Evolutionary conservation across 2,329 filamentous ascomycete genomes (phyloP), one percentile per base, ranked within the genome.

Genomic region (Coleophoma cylindrospora): DNA sequence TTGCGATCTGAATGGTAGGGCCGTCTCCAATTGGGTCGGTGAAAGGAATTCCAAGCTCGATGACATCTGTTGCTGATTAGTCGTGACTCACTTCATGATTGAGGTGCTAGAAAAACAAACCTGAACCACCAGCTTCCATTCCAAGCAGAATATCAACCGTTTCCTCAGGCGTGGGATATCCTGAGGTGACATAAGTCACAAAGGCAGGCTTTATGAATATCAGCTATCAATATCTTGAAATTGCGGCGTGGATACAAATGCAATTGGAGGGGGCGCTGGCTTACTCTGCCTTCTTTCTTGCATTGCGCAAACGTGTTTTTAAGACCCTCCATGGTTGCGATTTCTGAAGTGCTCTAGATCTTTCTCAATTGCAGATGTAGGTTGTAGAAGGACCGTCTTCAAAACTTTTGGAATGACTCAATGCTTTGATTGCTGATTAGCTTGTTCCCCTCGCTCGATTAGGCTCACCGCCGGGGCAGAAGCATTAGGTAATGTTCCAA

Each of bases 21-120:
- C 94, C 94, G 70, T 99, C 94, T 60, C 92, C 94, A 70, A 97
- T 97, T 51, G 94, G 94, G 68, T 99, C 94, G 63, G 92, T 96
- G 74, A 99, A 99, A 47, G 94, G 94, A 50, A 96, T 84, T 56
- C 92, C 94, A 59, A 99, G 83, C 71, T 99, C 94, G 64, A 99
- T 95, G 53, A 99, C 76, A 69, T 99, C 94, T 90, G 60, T 6
- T 46, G 33, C 21, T 44, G 15, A 33, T 53, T 27, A 54, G 48
- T 21, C 50, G 11, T 14, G 41, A 40, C 34, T 33, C 22, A 27
- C 11, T 19, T 19, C 11, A 15, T 44, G 4, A 3, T 21, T 27
- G 47, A 44, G n/a, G 32, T 32, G 38, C 46, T 48, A 19, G 14
- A 22, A 3, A 11, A 34, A 32, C 78, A 61, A 74, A 94, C 89